These are phyloP conservation scores for Orbilia blumenaviensis DNA, from an alignment of 2,329 filamentous ascomycete species.

Conservation along the genomic window DNA sequence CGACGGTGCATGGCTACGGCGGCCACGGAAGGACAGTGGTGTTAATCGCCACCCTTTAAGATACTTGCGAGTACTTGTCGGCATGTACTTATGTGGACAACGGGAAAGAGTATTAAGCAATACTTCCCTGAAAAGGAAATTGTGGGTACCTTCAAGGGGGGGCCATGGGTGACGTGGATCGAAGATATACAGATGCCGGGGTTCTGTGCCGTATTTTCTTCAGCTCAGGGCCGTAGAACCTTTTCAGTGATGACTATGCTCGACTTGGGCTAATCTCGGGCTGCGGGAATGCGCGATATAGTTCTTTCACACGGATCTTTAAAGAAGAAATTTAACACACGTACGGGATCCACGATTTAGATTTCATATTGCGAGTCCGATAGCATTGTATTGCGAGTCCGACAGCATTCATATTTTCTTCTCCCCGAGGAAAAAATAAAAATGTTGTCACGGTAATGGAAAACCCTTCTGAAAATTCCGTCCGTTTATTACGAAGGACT, in stretches of 20 bases:
- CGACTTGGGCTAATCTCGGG: background rate
- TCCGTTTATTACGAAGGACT: too few relatives aligned
- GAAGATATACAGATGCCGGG: background rate
- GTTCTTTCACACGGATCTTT: background rate
- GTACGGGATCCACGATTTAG: background rate
- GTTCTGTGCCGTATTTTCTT: background rate
- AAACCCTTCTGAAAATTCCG: too few relatives aligned
- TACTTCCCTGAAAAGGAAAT: background rate
- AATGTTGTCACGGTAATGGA: too few relatives aligned
- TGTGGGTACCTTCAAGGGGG: background rate
- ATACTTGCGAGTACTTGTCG: background rate
- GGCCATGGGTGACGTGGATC: background rate
- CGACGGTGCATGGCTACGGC: constrained; percentile 1
- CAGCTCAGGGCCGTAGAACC: background rate
- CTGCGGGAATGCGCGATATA: background rate
- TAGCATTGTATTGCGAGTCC: too few relatives aligned
- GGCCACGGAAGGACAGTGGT: background rate
- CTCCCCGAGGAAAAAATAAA: too few relatives aligned
- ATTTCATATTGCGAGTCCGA: background rate
- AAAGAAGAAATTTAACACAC: background rate
- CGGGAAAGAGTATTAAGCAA: background rate
- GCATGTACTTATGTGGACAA: constrained; percentile 10
- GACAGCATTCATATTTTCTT: too few relatives aligned
- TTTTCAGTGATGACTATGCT: background rate
- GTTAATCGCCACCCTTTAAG: background rate